Evolutionary conservation across 139 green algal species (phyloP), one percentile per base, ranked within the genome.

Genomic region (Chlorella vulgaris): DNA sequence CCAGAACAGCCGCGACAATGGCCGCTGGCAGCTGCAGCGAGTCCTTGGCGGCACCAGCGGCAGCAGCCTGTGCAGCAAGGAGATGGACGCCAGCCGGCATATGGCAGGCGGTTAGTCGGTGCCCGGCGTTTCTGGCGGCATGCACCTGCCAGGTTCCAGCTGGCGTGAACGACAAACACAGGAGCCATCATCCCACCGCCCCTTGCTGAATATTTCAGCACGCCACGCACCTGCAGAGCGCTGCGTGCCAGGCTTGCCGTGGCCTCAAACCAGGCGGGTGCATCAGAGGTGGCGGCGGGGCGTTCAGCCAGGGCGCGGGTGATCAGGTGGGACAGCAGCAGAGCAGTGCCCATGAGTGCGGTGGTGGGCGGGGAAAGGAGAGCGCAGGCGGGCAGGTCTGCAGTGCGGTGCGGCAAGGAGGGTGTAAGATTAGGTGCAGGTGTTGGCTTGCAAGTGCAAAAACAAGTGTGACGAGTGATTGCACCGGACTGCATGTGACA

Each of bases 191-290:
- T n/a, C n/a, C n/a, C n/a, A n/a, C n/a, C n/a, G n/a, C n/a, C n/a
- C n/a, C n/a, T n/a, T n/a, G n/a, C n/a, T n/a, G n/a, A n/a, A n/a
- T n/a, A n/a, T n/a, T n/a, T n/a, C n/a, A n/a, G 40, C 19, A 76
- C n/a, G 24, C 42, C 38, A 38, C 69, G 2, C 69, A 76, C 69
- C 69, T 76, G 22, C 28, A 91, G 61, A 21, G 68, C 28, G 24
- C 28, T 13, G 4, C 76, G 80, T 24, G 83, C 55, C 1, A 88
- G 76, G 15, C 28, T 38, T 7, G 50, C 83, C 4, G 80, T 81
- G 7, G 50, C 60, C 42, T 92, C 84, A 79, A 91, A 91, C 84
- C 88, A 90, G 28, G 86, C 86, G 4, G 88, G 88, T 6, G 86
- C 86, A 61, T 92, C 88, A 4, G 81, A 78, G 22, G 55, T 51